Evolutionary conservation across 768 basidiomycete genomes (phyloP).

Genomic region (Dacryopinax spathularia): DNA sequence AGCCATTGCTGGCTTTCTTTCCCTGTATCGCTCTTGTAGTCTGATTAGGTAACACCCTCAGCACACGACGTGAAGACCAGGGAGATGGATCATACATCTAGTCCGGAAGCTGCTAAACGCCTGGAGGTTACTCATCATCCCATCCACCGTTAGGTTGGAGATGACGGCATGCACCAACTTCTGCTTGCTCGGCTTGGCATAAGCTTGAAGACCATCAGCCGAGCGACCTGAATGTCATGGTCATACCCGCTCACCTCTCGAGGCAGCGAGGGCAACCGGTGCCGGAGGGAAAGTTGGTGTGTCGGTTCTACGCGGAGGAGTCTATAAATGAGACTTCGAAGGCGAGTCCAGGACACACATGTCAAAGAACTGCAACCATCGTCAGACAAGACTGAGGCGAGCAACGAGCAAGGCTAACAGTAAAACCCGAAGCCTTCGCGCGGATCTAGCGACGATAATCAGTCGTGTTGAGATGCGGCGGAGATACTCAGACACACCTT

Average conservation of each 20-base stretch:
- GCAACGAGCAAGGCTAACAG: background rate
- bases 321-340: background rate
- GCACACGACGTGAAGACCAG: constrained; percentile 16
- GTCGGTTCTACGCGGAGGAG: constrained; percentile 43
- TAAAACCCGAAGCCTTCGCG: constrained; percentile 50
- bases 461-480: background rate
- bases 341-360: constrained; percentile 30
- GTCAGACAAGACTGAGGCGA: background rate
- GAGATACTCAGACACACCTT: constrained; percentile 39
- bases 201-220: constrained; percentile 18
- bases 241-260: background rate
- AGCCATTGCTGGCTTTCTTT: constrained; percentile 68
- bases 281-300: constrained; percentile 41
- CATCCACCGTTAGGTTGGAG: constrained; percentile 50
- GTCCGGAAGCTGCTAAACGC: constrained; percentile 60
- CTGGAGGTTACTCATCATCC: constrained; percentile 47
- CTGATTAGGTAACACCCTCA: constrained; percentile 23
- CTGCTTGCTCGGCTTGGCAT: constrained; percentile 46
- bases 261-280: constrained; percentile 1
- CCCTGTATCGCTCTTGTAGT: constrained; percentile 71
- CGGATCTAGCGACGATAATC: constrained; percentile 41
- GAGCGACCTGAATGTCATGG: constrained; percentile 8
- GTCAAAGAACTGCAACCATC: constrained; percentile 60
- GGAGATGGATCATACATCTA: constrained; percentile 38
- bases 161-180: constrained; percentile 46